phyloP scores from a whole-genome alignment of 306 rosid genomes.

The Macrotyloma uniflorum region DNA sequence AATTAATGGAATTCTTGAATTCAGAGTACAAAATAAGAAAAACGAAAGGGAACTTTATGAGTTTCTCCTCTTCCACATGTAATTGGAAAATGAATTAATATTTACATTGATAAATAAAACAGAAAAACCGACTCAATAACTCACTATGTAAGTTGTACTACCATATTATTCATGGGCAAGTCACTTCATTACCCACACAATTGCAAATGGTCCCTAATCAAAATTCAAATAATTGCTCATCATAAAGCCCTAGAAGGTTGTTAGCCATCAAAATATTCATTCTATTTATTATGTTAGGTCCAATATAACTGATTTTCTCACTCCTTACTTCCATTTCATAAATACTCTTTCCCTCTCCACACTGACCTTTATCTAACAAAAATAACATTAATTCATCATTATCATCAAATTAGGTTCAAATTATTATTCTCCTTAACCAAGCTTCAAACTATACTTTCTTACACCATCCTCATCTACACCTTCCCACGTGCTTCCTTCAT shows the following conservation, averaged over 20 bases:
- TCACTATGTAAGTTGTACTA: slow-evolving; percentile 7
- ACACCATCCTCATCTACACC: slow-evolving; percentile 21
- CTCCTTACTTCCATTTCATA: slow-evolving; percentile 55
- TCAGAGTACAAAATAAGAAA: slow-evolving; percentile 18
- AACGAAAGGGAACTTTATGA: slow-evolving; percentile 26
- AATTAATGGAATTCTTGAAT: slow-evolving; percentile 43
- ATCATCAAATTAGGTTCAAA: slow-evolving; percentile 11
- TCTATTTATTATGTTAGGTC: slow-evolving; percentile 61
- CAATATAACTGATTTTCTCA: slow-evolving; percentile 49
- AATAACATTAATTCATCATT: slow-evolving; percentile 28
- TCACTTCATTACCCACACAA: slow-evolving; percentile 30
- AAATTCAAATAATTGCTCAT: slow-evolving; percentile 33
- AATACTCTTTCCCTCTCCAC: slow-evolving; percentile 46
- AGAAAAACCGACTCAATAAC: slow-evolving; percentile 17
- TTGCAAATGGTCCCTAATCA: slow-evolving; percentile 46
- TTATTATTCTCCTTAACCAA: slow-evolving; percentile 30
- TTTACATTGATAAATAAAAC: neutral
- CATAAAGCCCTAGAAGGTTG: slow-evolving; percentile 27
- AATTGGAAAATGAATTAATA: slow-evolving; percentile 20
- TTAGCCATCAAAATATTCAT: slow-evolving; percentile 45
- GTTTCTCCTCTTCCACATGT: slow-evolving; percentile 30
- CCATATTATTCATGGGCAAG: slow-evolving; percentile 25
- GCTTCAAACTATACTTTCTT: slow-evolving; percentile 8
- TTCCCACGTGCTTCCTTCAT: slow-evolving; percentile 47
- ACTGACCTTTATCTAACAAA: slow-evolving; percentile 40